A percentile compares a stretch with the other conserved stretches of the same genome.
phyloP scores from a whole-genome alignment of 108 stramenopile genomes.

The Cyclotella sp. region DNA sequence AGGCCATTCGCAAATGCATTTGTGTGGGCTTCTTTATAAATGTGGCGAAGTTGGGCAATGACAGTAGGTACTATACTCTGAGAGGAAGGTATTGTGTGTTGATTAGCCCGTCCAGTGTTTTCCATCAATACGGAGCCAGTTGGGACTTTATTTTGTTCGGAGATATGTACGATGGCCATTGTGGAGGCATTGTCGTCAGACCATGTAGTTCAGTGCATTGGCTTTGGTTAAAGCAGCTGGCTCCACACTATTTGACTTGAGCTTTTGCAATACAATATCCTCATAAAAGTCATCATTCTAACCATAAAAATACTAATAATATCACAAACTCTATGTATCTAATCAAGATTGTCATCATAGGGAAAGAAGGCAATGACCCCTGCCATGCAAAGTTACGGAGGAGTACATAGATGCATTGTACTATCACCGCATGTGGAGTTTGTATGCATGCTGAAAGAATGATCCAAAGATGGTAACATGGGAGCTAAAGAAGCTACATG shows the following conservation, averaged over 20 bases:
- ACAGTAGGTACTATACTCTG: too few relatives aligned
- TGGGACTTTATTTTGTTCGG: conserved; percentile 83
- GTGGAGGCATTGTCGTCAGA: conserved; percentile 87
- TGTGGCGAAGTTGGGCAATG: conserved; percentile 89
- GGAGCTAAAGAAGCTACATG: too few relatives aligned
- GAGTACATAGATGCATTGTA: too few relatives aligned
- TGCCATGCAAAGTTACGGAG: too few relatives aligned
- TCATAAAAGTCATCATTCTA: too few relatives aligned
- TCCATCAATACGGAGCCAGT: conserved; percentile 65
- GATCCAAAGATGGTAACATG: too few relatives aligned
- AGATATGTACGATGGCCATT: conserved; percentile 77
- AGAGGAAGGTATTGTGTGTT: conserved; percentile 77
- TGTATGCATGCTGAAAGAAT: too few relatives aligned
- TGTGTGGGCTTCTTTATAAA: conserved; percentile 95
- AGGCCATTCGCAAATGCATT: conserved; percentile 81
- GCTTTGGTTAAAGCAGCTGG: conserved; percentile 94
- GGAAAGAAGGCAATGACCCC: neutral
- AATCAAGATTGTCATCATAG: too few relatives aligned
- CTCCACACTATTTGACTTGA: conserved; percentile 95
- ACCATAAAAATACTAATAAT: too few relatives aligned
- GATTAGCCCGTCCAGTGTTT: conserved; percentile 66
- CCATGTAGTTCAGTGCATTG: conserved; percentile 88
- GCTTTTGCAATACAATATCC: too few relatives aligned
- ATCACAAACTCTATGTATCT: too few relatives aligned
- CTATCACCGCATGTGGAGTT: too few relatives aligned